A percentile compares a stretch with the other conserved stretches of the same genome.
Conservation (phyloP, 2,329 filamentous ascomycete genomes). For the Aspergillus alliaceus region DNA sequence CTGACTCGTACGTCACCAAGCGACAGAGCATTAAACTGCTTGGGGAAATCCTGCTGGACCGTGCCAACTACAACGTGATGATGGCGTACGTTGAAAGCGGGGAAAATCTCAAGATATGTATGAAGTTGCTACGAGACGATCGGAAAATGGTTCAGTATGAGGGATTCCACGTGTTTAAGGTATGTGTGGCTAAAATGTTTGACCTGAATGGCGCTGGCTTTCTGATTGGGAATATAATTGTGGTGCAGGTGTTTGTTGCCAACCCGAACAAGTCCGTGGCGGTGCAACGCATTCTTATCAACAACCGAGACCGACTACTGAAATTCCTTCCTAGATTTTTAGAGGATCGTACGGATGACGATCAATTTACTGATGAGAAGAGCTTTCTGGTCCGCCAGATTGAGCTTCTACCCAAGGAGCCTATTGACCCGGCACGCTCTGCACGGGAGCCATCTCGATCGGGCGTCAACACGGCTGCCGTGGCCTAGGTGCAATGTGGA, state of each 20-base stretch:
- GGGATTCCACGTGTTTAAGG: slow-evolving; percentile 98
- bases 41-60: slow-evolving; percentile 89
- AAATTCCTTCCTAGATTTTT: slow-evolving; percentile 88
- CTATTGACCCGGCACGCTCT: slow-evolving; percentile 36
- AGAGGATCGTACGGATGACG: slow-evolving; percentile 92
- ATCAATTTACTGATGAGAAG: slow-evolving; percentile 97
- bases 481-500: slow-evolving; percentile 21
- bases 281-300: slow-evolving; percentile 91
- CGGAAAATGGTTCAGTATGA: slow-evolving; percentile 99
- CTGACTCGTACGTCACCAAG: slow-evolving; percentile 95
- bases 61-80: slow-evolving; percentile 98
- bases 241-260: slow-evolving; percentile 79
- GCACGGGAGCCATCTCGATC: slow-evolving; percentile 27
- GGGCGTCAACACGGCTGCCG: slow-evolving; percentile 29
- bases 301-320: slow-evolving; percentile 89
- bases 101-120: slow-evolving; percentile 95
- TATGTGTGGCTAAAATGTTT: slow-evolving; percentile 27
- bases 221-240: slow-evolving; percentile 25
- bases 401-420: slow-evolving; percentile 48
- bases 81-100: slow-evolving; percentile 93
- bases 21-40: slow-evolving; percentile 96
- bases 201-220: neutral
- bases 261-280: slow-evolving; percentile 98
- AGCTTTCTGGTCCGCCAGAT: slow-evolving; percentile 97
- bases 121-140: slow-evolving; percentile 94